A percentile compares a stretch with the other conserved stretches of the same genome.
phyloP scores from a whole-genome alignment of 345 rosid species.

The Fremontodendron californicum region DNA sequence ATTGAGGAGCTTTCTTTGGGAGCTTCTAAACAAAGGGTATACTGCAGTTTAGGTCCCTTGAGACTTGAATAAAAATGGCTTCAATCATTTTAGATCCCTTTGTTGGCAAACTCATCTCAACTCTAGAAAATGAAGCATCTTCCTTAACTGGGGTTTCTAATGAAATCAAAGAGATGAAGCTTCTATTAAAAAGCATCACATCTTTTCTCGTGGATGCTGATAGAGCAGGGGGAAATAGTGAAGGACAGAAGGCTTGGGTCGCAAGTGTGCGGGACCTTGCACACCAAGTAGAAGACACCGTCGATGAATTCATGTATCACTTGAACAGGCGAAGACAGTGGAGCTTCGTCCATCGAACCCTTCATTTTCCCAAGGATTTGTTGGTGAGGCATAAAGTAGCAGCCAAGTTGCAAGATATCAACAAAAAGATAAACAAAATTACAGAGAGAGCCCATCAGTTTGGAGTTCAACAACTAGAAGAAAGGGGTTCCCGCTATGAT shows the following conservation, averaged over 20 bases:
- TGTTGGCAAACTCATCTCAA: conserved; percentile 20
- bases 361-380: conserved; percentile 24
- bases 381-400: conserved; percentile 28
- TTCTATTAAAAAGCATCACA: conserved; percentile 30
- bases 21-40: background rate
- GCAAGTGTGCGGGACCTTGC: conserved; percentile 25
- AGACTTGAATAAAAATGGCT: conserved; percentile 17
- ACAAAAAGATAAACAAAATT: conserved; percentile 21
- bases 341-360: conserved; percentile 1
- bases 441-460: conserved; percentile 32
- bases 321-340: conserved; percentile 14
- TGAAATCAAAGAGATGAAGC: conserved; percentile 31
- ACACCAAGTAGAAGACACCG: conserved; percentile 34
- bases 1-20: background rate
- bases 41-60: too few relatives aligned
- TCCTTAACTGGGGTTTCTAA: conserved; percentile 14
- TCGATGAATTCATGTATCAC: conserved; percentile 32
- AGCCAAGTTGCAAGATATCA: conserved; percentile 25
- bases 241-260: conserved; percentile 29
- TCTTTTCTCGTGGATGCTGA: conserved; percentile 33
- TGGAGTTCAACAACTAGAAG: conserved; percentile 1
- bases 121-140: conserved; percentile 31
- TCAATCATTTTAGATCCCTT: conserved; percentile 21
- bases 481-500: background rate
- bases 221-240: background rate